Percentiles rank a stretch among this genome's conserved stretches.
phyloP scores from a whole-genome alignment of 139 green algal species.

The Chlorella sp. region DNA sequence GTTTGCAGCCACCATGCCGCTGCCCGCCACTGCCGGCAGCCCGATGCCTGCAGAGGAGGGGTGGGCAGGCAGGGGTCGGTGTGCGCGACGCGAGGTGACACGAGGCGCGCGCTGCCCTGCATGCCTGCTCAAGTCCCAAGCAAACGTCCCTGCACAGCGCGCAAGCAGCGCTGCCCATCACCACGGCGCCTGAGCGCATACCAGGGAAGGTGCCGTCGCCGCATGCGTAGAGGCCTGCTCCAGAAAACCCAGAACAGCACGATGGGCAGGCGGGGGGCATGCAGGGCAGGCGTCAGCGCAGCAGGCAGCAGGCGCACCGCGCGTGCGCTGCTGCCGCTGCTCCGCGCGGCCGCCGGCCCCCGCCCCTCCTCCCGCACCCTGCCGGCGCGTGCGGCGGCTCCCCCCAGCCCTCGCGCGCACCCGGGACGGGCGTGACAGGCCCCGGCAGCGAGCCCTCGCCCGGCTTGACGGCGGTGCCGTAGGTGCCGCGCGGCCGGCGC shows the following conservation, averaged over 20 bases:
- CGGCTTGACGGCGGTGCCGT: conserved; percentile 60
- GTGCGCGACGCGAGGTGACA: not conserved
- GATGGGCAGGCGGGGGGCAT: not conserved
- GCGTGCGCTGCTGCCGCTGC: no score
- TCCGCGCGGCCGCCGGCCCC: no score
- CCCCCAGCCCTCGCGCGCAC: no score
- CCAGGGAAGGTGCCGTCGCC: conserved; percentile 87
- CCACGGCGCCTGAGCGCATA: not conserved
- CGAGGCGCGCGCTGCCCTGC: not conserved
- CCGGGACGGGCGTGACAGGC: not conserved
- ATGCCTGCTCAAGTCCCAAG: no score
- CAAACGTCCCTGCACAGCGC: no score
- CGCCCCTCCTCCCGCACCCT: no score
- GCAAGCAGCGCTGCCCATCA: not conserved
- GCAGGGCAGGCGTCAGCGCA: not conserved
- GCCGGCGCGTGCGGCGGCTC: no score
- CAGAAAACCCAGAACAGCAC: not conserved
- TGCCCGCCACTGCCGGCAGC: conserved; percentile 86
- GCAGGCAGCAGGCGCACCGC: conserved; percentile 11
- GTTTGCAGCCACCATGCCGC: conserved; percentile 84
- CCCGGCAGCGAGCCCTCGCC: not conserved
- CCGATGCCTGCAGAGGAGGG: conserved; percentile 69
- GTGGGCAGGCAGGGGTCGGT: not conserved
- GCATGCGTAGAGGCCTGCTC: conserved; percentile 58
- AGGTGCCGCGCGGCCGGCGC: conserved; percentile 78